phyloP scores from a whole-genome alignment of 805 yeast species.

The Pichia rugopelliculosa region DNA sequence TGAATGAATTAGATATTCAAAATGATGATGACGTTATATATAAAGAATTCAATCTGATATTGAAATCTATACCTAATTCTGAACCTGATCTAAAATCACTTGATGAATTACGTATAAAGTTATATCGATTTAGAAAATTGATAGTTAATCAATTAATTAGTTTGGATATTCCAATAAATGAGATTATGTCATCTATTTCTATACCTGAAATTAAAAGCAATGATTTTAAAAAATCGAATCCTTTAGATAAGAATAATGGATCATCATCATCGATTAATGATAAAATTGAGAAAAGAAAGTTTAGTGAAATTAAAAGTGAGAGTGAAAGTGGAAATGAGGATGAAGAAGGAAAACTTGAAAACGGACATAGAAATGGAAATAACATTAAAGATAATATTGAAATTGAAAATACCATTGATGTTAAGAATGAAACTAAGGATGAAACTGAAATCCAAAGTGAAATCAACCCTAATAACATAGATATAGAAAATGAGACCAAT shows the following conservation, averaged over 20 bases:
- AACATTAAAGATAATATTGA: background rate
- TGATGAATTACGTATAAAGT: background rate
- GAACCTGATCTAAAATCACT: background rate
- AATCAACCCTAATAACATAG: background rate
- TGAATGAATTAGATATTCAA: background rate
- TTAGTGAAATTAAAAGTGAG: background rate
- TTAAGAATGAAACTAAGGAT: no score
- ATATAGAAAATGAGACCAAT: background rate
- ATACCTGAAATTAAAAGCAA: background rate
- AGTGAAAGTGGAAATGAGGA: no score
- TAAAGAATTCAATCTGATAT: background rate
- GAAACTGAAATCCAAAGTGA: no score
- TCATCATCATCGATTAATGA: background rate
- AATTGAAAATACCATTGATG: no score
- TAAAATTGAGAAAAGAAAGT: constrained; percentile 2
- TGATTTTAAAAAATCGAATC: no score
- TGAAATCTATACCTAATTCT: background rate
- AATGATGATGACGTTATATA: background rate
- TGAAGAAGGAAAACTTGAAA: no score
- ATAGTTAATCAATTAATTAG: background rate
- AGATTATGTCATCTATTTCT: background rate
- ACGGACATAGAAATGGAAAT: constrained; percentile 3
- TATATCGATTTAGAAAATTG: background rate
- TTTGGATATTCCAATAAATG: background rate
- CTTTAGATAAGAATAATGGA: background rate